Evolutionary conservation across 1,284 basidiomycete genomes (phyloP).

Genomic region (Gymnopus androsaceus): DNA sequence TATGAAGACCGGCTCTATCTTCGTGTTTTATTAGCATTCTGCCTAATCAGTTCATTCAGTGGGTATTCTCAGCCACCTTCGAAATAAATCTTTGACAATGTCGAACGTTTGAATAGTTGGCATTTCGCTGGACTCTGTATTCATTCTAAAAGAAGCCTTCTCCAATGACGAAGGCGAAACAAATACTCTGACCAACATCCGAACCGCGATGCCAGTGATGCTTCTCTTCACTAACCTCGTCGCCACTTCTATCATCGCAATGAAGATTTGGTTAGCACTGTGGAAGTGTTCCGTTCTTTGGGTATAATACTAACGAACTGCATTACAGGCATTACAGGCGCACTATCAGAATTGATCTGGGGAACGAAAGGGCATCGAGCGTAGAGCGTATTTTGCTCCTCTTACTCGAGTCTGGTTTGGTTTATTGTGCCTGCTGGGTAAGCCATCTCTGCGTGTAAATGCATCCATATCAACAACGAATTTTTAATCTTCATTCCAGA

Average conservation of each 20-base stretch:
- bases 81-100: neutral
- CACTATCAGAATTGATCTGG: neutral
- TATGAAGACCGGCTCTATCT: neutral
- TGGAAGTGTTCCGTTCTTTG: neutral
- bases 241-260: constrained; percentile 1
- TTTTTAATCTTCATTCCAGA: neutral
- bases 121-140: neutral
- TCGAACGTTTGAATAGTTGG: neutral
- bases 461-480: neutral
- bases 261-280: constrained; percentile 5
- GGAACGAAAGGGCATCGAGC: neutral
- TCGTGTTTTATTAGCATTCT: neutral
- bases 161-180: neutral
- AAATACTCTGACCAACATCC: neutral
- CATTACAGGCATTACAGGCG: constrained; percentile 4
- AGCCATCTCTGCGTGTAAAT: neutral
- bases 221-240: constrained; percentile 6
- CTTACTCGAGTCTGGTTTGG: constrained; percentile 8
- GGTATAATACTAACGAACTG: neutral
- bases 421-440: constrained; percentile 11
- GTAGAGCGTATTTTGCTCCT: constrained; percentile 4
- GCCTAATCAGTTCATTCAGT: neutral
- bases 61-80: neutral
- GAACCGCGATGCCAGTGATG: neutral
- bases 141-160: neutral